Base-by-base conservation (phyloP, 106 monocot genomes). In the Dendrobium huoshanense region DNA sequence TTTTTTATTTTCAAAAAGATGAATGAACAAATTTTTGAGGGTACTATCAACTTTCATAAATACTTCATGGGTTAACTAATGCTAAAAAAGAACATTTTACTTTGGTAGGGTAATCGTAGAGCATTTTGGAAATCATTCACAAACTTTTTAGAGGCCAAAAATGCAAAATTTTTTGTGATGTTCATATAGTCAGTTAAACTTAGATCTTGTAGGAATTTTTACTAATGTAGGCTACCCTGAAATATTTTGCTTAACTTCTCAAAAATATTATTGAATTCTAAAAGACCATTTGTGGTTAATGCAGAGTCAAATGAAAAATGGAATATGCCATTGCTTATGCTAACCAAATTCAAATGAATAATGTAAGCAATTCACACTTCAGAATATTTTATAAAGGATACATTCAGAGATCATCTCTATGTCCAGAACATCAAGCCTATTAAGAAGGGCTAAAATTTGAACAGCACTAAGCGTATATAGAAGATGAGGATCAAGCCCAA, bases 401-500 rank as follows among this genome's bases (percentile, higher is more conserved):
- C 99, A 99, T 85, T 82, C 43, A 9, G 91, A 87, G 9, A 99
- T 88, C 83, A 87, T 93, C 1, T 93, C 90, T 6, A 88, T 78
- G 77, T 99, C 91, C 16, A 99, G 80, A 78, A 86, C 85, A 81
- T 93, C 91, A 10, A 99, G 55, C 45, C 85, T 85, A 55, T 91
- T 88, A 37, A 99, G 77, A 81, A 99, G 91, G 24, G 88, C 88
- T 58, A 99, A 88, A 77, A 95, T 85, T 79, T 99, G 98, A 75
- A 99, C 91, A 33, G 98, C 95, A 82, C 95, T 95, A 51, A 95
- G 87, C 10, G 98, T 99, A 75, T 91, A 90, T 9, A 88, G 78
- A 74, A 99, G 45, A 77, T 99, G 95, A 22, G 92, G 91, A 90
- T 99, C 98, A 78, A 95, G 93, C 22, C 93, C 95, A 67, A 99